Evolutionary conservation across 768 basidiomycete genomes (phyloP).

Genomic region (Trametes punicea): DNA sequence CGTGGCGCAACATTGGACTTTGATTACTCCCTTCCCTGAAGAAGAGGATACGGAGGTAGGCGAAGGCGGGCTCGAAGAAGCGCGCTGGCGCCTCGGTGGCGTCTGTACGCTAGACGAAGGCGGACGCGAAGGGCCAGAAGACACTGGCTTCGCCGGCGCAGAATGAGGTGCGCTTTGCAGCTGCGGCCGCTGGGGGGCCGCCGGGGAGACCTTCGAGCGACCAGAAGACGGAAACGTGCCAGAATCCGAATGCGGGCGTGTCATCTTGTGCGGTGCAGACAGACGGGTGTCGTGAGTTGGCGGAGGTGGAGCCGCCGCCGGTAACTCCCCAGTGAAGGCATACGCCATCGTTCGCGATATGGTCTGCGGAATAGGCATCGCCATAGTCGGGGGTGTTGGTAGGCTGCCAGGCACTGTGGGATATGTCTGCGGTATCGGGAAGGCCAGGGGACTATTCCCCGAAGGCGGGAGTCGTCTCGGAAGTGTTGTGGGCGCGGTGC

Average conservation of each 20-base stretch:
- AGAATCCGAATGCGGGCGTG: conserved; percentile 36
- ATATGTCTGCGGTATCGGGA: not conserved
- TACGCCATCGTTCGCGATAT: conserved; percentile 38
- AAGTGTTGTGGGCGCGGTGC: conserved; percentile 4
- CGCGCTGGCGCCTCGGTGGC: conserved; percentile 11
- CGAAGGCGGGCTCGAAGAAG: conserved; percentile 23
- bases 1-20: conserved; percentile 56
- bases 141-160: conserved; percentile 11
- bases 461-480: too few species aligned
- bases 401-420: conserved; percentile 21
- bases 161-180: conserved; percentile 14
- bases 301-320: conserved; percentile 13
- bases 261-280: conserved; percentile 10
- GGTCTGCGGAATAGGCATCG: conserved; percentile 35
- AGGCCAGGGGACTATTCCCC: not conserved
- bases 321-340: conserved; percentile 23
- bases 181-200: conserved; percentile 13
- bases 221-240: conserved; percentile 2
- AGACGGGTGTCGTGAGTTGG: conserved; percentile 22
- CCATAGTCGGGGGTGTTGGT: conserved; percentile 24
- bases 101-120: conserved; percentile 1
- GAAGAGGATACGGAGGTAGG: conserved; percentile 15
- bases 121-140: conserved; percentile 1
- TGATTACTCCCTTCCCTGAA: conserved; percentile 5
- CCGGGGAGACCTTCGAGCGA: conserved; percentile 1